phyloP scores from a whole-genome alignment of 805 yeast genomes.

The Kuraishia hungarica region DNA sequence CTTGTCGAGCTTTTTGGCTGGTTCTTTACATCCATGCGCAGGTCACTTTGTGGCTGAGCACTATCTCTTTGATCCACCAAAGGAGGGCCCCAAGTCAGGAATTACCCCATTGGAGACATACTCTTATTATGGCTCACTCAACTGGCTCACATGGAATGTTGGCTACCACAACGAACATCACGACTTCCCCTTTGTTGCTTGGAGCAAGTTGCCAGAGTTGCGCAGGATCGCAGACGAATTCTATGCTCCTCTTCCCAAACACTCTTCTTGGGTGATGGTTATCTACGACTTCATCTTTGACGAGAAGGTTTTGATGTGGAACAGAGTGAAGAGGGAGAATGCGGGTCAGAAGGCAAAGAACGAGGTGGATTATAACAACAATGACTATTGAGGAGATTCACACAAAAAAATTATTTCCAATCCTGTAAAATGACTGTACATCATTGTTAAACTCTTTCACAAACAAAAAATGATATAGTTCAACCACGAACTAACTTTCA shows the following conservation, averaged over 20 bases:
- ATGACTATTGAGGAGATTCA: slow-evolving; percentile 4
- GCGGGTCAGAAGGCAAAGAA: slow-evolving; percentile 25
- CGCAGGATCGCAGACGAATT: slow-evolving; percentile 68
- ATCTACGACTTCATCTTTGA: slow-evolving; percentile 63
- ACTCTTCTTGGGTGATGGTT: slow-evolving; percentile 72
- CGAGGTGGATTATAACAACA: slow-evolving; percentile 22
- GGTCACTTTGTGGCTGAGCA: slow-evolving; percentile 97
- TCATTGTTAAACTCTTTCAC: too few species aligned
- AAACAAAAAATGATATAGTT: background rate
- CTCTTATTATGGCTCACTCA: slow-evolving; percentile 79
- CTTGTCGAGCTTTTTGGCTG: slow-evolving; percentile 77
- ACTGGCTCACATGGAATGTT: slow-evolving; percentile 80
- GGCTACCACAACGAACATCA: slow-evolving; percentile 95
- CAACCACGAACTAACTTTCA: background rate
- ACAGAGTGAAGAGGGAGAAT: slow-evolving; percentile 64
- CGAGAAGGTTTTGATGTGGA: slow-evolving; percentile 64
- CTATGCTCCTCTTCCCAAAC: slow-evolving; percentile 71
- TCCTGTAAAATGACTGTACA: background rate
- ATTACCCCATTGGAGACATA: slow-evolving; percentile 73
- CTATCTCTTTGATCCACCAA: slow-evolving; percentile 59
- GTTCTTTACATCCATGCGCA: slow-evolving; percentile 88
- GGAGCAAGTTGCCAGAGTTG: slow-evolving; percentile 69
- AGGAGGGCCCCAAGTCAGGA: slow-evolving; percentile 22
- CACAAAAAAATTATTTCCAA: background rate
- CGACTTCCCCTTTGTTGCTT: slow-evolving; percentile 89